Conservation (phyloP, 2,329 filamentous ascomycete genomes). For the Leptographium lundbergii region DNA sequence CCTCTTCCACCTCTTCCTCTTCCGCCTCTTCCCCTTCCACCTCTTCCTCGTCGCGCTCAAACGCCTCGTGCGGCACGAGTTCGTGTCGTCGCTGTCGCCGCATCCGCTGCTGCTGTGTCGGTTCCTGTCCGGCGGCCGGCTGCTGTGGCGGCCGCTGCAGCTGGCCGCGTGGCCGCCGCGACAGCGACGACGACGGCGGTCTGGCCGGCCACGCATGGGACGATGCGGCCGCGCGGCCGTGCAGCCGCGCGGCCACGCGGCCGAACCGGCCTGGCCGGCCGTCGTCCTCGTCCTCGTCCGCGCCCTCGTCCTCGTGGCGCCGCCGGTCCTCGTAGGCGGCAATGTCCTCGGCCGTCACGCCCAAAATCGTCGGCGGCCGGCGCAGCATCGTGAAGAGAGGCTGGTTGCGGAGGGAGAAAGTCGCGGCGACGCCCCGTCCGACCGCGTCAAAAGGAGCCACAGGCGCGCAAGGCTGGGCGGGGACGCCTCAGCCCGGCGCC, state of each 20-base stretch:
- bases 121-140: background rate
- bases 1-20: background rate
- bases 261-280: background rate
- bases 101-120: background rate
- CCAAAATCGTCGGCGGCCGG: conserved; percentile 51
- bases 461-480: no score
- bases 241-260: background rate
- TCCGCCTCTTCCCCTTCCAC: background rate
- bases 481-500: no score
- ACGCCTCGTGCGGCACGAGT: background rate
- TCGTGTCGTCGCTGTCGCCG: background rate
- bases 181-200: background rate
- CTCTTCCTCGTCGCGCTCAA: background rate
- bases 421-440: no score
- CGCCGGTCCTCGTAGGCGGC: conserved; percentile 54
- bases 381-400: conserved; percentile 24
- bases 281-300: background rate
- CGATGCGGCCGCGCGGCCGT: background rate
- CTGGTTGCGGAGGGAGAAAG: background rate
- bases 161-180: background rate
- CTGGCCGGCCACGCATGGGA: background rate
- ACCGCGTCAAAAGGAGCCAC: no score
- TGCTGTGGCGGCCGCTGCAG: conserved; percentile 1
- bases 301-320: background rate
- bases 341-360: conserved; percentile 57